These are phyloP conservation scores for Hansenula sp. DNA, from an alignment of 1,139 yeast species.

Conservation along the genomic window DNA sequence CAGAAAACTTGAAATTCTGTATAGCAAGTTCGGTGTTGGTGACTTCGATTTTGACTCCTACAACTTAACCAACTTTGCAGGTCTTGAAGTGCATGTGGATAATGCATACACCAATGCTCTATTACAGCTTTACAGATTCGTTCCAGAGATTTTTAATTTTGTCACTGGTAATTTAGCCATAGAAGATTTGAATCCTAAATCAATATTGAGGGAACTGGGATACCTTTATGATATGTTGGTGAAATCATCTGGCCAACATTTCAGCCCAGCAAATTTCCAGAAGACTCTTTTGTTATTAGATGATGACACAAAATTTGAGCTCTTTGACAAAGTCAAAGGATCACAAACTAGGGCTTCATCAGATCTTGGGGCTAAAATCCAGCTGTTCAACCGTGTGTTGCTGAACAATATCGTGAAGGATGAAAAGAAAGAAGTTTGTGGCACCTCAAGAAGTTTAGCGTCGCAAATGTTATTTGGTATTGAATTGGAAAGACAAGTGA, in stretches of 20 bases:
- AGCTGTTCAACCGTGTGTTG: conserved; percentile 57
- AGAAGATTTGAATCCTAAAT: conserved; percentile 48
- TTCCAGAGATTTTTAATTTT: conserved; percentile 66
- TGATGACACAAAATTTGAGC: conserved; percentile 45
- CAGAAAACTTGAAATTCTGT: conserved; percentile 69
- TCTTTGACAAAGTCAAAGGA: conserved; percentile 45
- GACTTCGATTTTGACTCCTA: conserved; percentile 90
- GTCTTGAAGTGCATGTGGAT: conserved; percentile 82
- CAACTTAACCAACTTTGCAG: conserved; percentile 74
- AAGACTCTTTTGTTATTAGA: conserved; percentile 40
- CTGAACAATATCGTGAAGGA: conserved; percentile 48
- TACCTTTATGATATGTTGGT: conserved; percentile 88
- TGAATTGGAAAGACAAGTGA: conserved; percentile 38
- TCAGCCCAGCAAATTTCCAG: conserved; percentile 72
- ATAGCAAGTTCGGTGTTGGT: conserved; percentile 88
- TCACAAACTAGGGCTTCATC: conserved; percentile 26
- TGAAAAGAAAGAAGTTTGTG: conserved; percentile 26
- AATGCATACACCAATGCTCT: conserved; percentile 80
- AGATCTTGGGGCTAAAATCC: conserved; percentile 29
- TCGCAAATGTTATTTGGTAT: conserved; percentile 34
- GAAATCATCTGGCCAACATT: conserved; percentile 69
- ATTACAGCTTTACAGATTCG: conserved; percentile 77
- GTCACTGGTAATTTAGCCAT: conserved; percentile 52
- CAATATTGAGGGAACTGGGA: conserved; percentile 77
- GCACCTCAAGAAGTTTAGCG: neutral